A percentile compares a stretch with the other conserved stretches of the same genome.
These are phyloP conservation scores for Botrytis aclada DNA, from an alignment of 2,329 filamentous ascomycete species.

Conservation along the genomic window DNA sequence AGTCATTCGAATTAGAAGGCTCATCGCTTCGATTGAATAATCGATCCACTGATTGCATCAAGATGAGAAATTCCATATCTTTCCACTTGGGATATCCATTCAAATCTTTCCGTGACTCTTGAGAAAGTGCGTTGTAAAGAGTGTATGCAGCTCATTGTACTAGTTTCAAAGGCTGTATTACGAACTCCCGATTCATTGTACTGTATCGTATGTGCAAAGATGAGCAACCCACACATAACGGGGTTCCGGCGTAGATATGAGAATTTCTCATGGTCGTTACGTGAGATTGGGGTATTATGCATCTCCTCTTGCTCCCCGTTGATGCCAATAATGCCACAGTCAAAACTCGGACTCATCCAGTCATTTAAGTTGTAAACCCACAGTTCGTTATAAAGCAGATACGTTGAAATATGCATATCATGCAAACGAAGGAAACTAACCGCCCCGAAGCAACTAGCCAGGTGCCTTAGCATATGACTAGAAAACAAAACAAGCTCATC, in stretches of 20 bases:
- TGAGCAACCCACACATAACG: constrained; percentile 23
- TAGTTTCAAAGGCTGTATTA: not conserved
- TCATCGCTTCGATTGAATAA: not conserved
- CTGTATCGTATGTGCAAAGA: constrained; percentile 22
- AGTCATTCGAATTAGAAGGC: not conserved
- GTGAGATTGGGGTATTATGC: not conserved
- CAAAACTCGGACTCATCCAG: not conserved
- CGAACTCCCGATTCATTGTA: constrained; percentile 9
- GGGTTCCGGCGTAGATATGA: constrained; percentile 24
- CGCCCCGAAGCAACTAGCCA: fast-evolving
- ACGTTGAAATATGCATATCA: fast-evolving
- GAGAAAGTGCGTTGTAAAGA: constrained; percentile 24
- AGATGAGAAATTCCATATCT: constrained; percentile 26
- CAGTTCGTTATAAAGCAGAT: not conserved
- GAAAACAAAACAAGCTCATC: constrained; percentile 3
- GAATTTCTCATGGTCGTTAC: not conserved
- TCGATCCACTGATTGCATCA: constrained; percentile 20
- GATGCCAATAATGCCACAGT: too few species aligned
- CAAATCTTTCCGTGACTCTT: constrained; percentile 13
- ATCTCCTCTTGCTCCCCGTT: too few species aligned
- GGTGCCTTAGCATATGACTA: not conserved
- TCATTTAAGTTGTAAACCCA: not conserved
- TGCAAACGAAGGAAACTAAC: too few species aligned
- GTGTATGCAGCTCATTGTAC: constrained; percentile 19
- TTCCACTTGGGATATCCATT: constrained; percentile 18